These are phyloP conservation scores for Oryza longistaminata DNA, from an alignment of 176 grass and related monocot genomes.

Conservation along the genomic window DNA sequence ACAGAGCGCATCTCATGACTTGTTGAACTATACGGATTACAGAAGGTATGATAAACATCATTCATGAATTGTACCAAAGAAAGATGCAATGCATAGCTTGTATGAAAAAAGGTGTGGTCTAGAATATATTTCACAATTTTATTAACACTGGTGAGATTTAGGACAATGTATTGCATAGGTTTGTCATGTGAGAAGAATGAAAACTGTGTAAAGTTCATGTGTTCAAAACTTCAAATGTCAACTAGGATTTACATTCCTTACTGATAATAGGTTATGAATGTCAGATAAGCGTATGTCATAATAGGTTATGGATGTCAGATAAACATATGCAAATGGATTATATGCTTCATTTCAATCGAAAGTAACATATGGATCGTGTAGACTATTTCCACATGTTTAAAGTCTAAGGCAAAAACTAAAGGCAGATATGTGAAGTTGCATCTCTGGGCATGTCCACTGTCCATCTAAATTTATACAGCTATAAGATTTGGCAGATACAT, in stretches of 20 bases:
- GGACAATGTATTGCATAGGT: not conserved
- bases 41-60: not conserved
- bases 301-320: not conserved
- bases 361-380: not conserved
- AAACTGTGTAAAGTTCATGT: not conserved
- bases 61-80: not conserved
- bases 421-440: not conserved
- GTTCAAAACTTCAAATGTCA: not conserved
- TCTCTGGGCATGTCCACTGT: not conserved
- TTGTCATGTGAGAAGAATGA: not conserved
- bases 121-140: not conserved
- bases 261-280: not conserved
- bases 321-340: not conserved
- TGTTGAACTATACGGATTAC: not conserved
- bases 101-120: not conserved
- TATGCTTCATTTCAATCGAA: not conserved
- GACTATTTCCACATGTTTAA: not conserved
- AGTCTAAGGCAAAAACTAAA: not conserved
- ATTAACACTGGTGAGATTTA: not conserved
- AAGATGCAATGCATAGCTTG: not conserved
- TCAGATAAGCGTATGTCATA: not conserved
- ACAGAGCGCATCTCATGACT: not conserved
- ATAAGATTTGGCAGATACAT: not conserved
- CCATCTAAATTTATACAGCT: slow-evolving; percentile 4
- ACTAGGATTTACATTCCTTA: not conserved